Percentiles rank a stretch among this genome's conserved stretches.
These are phyloP conservation scores for Phytophthora sp. DNA, from an alignment of 352 stramenopile species.

Conservation along the genomic window DNA sequence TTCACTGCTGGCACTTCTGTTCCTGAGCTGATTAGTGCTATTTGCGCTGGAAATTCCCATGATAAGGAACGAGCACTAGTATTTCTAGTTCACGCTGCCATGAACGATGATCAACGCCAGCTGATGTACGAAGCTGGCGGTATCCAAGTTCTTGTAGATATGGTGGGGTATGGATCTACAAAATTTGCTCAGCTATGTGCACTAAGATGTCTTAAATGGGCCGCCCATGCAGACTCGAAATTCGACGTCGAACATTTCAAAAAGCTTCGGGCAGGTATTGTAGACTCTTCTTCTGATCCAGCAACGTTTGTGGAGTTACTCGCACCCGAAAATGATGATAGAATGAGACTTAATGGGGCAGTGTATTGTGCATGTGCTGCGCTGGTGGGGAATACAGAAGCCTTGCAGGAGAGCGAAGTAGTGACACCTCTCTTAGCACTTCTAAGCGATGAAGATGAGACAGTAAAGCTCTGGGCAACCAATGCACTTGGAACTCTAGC, in stretches of 20 bases:
- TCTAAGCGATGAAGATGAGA: not conserved
- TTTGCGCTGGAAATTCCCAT: too few species aligned
- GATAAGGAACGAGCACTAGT: not conserved
- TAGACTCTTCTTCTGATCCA: too few species aligned
- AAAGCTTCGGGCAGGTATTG: not conserved
- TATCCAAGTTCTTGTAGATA: not conserved
- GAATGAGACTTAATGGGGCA: not conserved
- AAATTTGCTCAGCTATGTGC: not conserved
- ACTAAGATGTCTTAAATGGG: not conserved
- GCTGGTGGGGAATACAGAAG: not conserved
- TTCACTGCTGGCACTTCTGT: too few species aligned
- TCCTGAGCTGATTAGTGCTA: too few species aligned
- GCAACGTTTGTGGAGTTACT: too few species aligned
- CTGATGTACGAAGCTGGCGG: not conserved
- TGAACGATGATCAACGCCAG: not conserved
- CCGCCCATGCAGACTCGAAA: not conserved
- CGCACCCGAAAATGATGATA: not conserved
- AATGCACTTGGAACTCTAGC: not conserved
- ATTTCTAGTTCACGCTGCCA: not conserved
- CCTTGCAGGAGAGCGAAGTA: not conserved
- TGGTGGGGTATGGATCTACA: not conserved
- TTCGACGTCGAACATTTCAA: not conserved
- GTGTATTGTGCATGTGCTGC: not conserved
- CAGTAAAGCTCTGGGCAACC: not conserved
- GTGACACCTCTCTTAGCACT: not conserved